Base-by-base conservation (phyloP, 139 green algal genomes). In the Limnomonas spitsbergensis region DNA sequence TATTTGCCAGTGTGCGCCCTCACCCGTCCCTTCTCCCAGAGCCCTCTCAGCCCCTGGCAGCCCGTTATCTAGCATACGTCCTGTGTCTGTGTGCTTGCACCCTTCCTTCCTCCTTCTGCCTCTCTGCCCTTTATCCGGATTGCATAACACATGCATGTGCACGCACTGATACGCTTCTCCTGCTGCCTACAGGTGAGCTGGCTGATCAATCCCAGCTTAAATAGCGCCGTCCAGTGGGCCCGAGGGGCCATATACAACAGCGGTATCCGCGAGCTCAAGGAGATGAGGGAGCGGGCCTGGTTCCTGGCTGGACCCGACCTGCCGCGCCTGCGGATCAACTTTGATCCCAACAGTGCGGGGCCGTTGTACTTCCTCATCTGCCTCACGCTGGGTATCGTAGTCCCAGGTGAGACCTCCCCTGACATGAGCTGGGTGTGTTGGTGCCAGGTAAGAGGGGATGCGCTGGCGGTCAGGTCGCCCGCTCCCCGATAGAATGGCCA, bases 311-410 rank as follows among this genome's bases (percentile, higher is more conserved):
- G 53, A 1, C 78, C 70, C 29, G 53, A 78, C n/a, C n/a, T 76
- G 3, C 3, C 61, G 1, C 53, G 70, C n/a, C 6, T 78, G 3
- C 26, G 70, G 39, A 61, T 71, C 54, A 9, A 68, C 37, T 75
- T 80, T 71, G 70, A 80, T 68, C 73, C 74, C 68, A 84, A 80
- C 69, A 81, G 68, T 54, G 79, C 40, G 27, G 78, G 78, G 35
- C 78, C 78, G 2, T 52, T 90, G 20, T 90, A 90, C 81, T 90
- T 90, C 69, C 67, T 85, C 31, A 75, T 88, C 20, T 85, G 82
- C 53, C 78, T 90, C n/a, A 90, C 86, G 20, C 78, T 85, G 52
- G 86, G 86, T 53, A 85, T 90, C 31, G 80, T 90, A 35, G 75
- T 90, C 26, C 86, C 86, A 6, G 81, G 53, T 37, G 29, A 34